These are phyloP conservation scores for Aspergillus eucalypticola DNA, from an alignment of 2,329 filamentous ascomycete genomes.

Conservation along the genomic window DNA sequence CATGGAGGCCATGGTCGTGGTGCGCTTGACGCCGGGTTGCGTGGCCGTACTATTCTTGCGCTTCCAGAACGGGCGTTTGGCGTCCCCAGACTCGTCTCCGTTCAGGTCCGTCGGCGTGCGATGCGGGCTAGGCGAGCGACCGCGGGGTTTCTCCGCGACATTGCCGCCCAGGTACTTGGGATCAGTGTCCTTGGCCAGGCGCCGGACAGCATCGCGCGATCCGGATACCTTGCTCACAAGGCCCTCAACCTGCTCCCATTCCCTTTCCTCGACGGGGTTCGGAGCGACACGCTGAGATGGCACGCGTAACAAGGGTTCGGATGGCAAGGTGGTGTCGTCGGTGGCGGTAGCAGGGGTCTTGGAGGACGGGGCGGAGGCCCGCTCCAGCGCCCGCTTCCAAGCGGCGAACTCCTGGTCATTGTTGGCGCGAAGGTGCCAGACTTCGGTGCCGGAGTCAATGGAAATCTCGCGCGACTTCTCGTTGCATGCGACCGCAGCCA, in stretches of 20 bases:
- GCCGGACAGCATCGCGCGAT: constrained; percentile 82
- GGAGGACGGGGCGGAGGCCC: constrained; percentile 80
- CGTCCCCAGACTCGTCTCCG: constrained; percentile 37
- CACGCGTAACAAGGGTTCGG: constrained; percentile 33
- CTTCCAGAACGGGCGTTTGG: constrained; percentile 86
- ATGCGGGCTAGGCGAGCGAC: constrained; percentile 38
- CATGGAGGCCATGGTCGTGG: constrained; percentile 48
- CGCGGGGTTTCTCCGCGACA: constrained; percentile 28
- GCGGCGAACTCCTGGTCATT: constrained; percentile 82
- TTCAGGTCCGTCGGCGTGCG: constrained; percentile 31
- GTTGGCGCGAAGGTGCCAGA: constrained; percentile 88
- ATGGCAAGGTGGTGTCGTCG: constrained; percentile 31
- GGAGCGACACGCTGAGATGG: constrained; percentile 30
- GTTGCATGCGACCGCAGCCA: constrained; percentile 88
- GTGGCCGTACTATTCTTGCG: constrained; percentile 68
- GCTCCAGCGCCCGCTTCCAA: constrained; percentile 84
- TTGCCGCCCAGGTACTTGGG: constrained; percentile 54
- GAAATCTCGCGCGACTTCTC: constrained; percentile 87
- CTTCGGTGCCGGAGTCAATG: constrained; percentile 93
- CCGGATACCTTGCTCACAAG: constrained; percentile 84
- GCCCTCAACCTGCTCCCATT: constrained; percentile 84
- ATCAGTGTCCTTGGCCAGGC: constrained; percentile 82
- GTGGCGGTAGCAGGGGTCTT: constrained; percentile 39
- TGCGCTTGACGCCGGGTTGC: constrained; percentile 35
- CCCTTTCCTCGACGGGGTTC: constrained; percentile 65